Evolutionary conservation across 2,329 filamentous ascomycete species (phyloP), one percentile per base, ranked within the genome.

Genomic region (Gnomoniopsis smithogilvyi): DNA sequence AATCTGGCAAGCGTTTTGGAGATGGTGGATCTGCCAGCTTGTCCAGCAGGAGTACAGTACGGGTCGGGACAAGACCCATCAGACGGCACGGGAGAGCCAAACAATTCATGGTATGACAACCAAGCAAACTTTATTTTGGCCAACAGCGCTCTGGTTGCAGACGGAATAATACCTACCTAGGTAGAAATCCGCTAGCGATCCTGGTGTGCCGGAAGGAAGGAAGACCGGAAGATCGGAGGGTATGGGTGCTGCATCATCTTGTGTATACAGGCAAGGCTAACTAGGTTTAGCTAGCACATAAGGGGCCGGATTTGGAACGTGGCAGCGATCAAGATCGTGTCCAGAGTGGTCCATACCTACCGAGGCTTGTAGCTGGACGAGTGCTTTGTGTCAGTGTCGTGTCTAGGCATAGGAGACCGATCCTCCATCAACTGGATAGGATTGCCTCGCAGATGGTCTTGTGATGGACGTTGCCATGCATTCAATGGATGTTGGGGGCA

Each of bases 241-340:
- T 41, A 8, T 41, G 36, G 12, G 6, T 14, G 45, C 50, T 50
- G 43, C 58, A 54, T 47, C 36, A 36, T 54, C 26, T 45, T 24
- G 52, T 36, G 45, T 30, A 24, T 26, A 51, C 24, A 53, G 49
- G 49, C 30, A 36, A 8, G 36, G 36, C 17, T 41, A 43, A 52
- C 34, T 51, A 38, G 47, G 26, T 19, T 45, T 33, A 48, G 59
- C 36, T 54, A 51, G 43, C 54, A 58, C 47, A 12, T 46, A 2
- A 46, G 45, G 51, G 58, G 21, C n/a, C 54, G 50, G 54, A 50
- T 50, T 26, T 30, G 41, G 34, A 8, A 19, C 24, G 19, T 30
- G 51, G 34, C 34, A 46, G 43, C 51, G 41, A 52, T 52, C 50
- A 19, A 6, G 11, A 49, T n/a, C 22, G 26, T 30, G 50, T n/a